Percentiles rank a stretch among this genome's conserved stretches.
Evolutionary conservation across 257 asterid genomes (phyloP).

Genomic region (Handroanthus guayacan): DNA sequence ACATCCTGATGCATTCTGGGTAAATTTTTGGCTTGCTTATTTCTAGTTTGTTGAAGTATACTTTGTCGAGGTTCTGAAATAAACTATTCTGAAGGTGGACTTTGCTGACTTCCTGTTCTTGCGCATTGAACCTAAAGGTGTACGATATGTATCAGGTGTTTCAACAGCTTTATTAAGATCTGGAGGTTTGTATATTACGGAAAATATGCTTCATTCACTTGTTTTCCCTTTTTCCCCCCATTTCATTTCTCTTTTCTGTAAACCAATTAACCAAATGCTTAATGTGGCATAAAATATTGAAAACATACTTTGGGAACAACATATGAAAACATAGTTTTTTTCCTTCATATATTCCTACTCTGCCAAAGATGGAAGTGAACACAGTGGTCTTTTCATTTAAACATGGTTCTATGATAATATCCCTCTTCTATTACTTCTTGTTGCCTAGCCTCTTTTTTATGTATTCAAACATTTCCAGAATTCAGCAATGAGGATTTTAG

Average conservation of each 20-base stretch:
- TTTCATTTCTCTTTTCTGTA: background rate
- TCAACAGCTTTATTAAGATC: slow-evolving; percentile 75
- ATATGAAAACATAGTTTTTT: background rate
- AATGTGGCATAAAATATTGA: background rate
- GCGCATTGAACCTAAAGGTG: slow-evolving; percentile 75
- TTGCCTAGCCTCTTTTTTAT: slow-evolving; percentile 26
- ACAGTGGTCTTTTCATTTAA: slow-evolving; percentile 13
- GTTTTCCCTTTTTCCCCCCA: background rate
- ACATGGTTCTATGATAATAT: slow-evolving; percentile 8
- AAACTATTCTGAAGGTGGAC: slow-evolving; percentile 73
- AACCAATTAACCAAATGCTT: background rate
- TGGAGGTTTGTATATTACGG: slow-evolving; percentile 62
- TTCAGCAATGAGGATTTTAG: slow-evolving; percentile 71
- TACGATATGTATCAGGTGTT: slow-evolving; percentile 74
- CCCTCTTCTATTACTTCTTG: slow-evolving; percentile 1
- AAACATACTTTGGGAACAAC: background rate
- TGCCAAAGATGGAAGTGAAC: background rate
- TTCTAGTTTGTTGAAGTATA: slow-evolving; percentile 16
- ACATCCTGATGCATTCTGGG: slow-evolving; percentile 98
- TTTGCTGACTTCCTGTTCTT: slow-evolving; percentile 86
- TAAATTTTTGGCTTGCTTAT: slow-evolving; percentile 37
- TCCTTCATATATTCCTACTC: background rate
- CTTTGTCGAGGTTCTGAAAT: slow-evolving; percentile 40
- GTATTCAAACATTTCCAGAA: slow-evolving; percentile 52
- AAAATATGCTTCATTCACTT: background rate